Evolutionary conservation across 768 basidiomycete species (phyloP), one percentile per base, ranked within the genome.

Genomic region (Cubamyces lactineus): DNA sequence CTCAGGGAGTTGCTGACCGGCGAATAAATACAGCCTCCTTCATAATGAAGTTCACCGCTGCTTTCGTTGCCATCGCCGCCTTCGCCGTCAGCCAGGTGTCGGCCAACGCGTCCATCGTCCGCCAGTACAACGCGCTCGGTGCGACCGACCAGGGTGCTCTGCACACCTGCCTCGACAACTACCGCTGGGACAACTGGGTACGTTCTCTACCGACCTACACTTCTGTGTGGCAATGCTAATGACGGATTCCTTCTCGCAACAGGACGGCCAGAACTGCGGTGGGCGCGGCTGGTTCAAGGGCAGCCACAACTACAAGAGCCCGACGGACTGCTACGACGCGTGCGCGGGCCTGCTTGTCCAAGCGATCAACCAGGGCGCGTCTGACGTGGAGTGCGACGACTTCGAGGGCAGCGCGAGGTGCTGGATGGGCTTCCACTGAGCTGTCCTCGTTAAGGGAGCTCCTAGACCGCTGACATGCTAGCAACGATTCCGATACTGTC

Each of bases 251-350:
- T 34, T 6, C 28, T 34, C 34, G 5, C 34, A 46, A 23, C n/a
- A 46, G 45, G 45, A 46, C 45, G 45, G 45, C 19, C 19, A 21
- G 45, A 9, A 46, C 45, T 46, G 45, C 19, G 45, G 45, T 17
- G 45, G 45, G 16, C 45, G 45, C 21, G 45, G 45, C 45, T 46
- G 45, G 45, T 46, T 46, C 45, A 46, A 46, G 45, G 45, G 45
- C 45, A 46, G 45, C 45, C 45, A 46, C 45, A 21, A 46, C 5
- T 46, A 46, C 45, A 46, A 46, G 45, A 46, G 23, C 45, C 45
- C 45, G 45, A 46, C 45, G 45, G 23, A 46, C 45, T 46, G 45
- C 9, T 46, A 23, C 19, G 45, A 46, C 9, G 45, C 45, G 3
- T 46, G 45, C 21, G 45, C 45, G 12, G 45, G 45, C 1, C 15